Percentiles rank a stretch among this genome's conserved stretches.
Evolutionary conservation across 192 early-diverging fungal species (phyloP).

Genomic region (Coemansia sp.): DNA sequence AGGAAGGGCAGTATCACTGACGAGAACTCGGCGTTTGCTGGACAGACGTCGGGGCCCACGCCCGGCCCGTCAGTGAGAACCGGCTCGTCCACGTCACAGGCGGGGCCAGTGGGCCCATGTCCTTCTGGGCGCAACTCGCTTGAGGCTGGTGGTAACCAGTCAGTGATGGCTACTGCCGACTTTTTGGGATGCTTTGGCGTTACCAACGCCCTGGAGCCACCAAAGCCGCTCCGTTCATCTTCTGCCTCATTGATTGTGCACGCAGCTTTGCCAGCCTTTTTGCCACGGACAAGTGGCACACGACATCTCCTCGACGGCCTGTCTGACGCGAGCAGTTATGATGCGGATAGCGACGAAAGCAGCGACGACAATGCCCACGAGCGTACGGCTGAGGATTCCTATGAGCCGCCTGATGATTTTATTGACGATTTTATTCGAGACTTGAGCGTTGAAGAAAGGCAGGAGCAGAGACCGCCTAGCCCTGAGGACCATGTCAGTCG

Average conservation of each 20-base stretch:
- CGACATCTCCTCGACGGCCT: not conserved
- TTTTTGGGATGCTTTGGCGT: slow-evolving; percentile 10
- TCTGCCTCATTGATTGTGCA: not conserved
- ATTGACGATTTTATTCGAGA: not conserved
- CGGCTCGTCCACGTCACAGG: not conserved
- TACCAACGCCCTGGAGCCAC: slow-evolving; percentile 4
- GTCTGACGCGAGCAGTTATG: slow-evolving; percentile 7
- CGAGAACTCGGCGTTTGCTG: not conserved
- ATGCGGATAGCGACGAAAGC: slow-evolving; percentile 1
- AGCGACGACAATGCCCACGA: not conserved
- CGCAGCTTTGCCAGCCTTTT: not conserved
- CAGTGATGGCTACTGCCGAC: not conserved
- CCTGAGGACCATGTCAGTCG: not conserved
- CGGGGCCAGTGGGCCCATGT: not conserved
- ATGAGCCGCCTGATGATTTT: slow-evolving; percentile 15
- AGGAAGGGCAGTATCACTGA: not conserved
- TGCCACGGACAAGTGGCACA: not conserved
- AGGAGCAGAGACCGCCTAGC: not conserved
- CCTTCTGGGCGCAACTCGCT: not conserved
- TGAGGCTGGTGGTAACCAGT: not conserved
- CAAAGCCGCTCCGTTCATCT: slow-evolving; percentile 1
- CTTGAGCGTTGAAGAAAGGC: not conserved
- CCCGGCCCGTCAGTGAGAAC: not conserved
- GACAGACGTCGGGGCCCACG: not conserved
- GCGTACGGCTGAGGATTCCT: not conserved